A percentile compares a stretch with the other conserved stretches of the same genome.
Conservation (phyloP, 148 eudicot species). For the Chenopodium album region DNA sequence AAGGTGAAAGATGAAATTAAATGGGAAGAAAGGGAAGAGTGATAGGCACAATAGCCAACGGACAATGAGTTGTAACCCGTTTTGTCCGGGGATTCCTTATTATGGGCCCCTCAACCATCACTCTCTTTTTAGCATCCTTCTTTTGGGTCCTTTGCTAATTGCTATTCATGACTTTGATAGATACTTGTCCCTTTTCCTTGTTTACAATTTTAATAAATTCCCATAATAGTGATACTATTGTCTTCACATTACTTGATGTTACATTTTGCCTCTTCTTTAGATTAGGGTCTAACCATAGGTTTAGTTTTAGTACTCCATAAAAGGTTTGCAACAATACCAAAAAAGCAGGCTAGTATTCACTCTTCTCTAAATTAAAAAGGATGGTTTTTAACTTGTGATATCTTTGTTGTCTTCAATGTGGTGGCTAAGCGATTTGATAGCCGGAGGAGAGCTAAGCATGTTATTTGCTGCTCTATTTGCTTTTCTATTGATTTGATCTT, state of each 20-base stretch:
- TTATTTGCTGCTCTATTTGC: too few relatives aligned
- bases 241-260: constrained; percentile 16
- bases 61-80: constrained; percentile 44
- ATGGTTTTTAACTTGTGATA: not conserved
- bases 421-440: too few relatives aligned
- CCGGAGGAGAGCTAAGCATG: too few relatives aligned
- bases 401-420: not conserved
- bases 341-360: not conserved
- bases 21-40: constrained; percentile 12
- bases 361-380: not conserved
- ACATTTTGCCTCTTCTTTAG: not conserved
- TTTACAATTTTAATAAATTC: not conserved
- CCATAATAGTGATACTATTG: constrained; percentile 24
- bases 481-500: too few relatives aligned
- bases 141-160: constrained; percentile 38
- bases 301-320: too few relatives aligned
- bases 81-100: constrained; percentile 20
- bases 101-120: not conserved
- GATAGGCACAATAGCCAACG: constrained; percentile 35
- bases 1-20: not conserved
- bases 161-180: constrained; percentile 28
- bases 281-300: not conserved
- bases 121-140: constrained; percentile 7
- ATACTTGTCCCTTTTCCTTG: constrained; percentile 34
- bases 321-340: not conserved